Evolutionary conservation across 2,329 filamentous ascomycete species (phyloP).

Genomic region (Aureobasidium sp.): DNA sequence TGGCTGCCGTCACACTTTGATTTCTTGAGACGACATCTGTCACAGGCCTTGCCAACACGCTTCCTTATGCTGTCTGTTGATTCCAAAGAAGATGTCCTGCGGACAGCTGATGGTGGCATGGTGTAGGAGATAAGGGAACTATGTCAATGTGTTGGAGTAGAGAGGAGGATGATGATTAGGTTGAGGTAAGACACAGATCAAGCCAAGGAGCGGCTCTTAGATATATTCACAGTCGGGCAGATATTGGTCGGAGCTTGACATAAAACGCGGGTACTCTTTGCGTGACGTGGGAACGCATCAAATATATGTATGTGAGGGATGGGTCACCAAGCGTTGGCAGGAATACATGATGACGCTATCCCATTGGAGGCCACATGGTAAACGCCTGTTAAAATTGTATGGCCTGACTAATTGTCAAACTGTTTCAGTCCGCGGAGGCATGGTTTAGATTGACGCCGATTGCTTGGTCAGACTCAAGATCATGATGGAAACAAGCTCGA

Average conservation of each 20-base stretch:
- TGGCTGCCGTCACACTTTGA: conserved; percentile 60
- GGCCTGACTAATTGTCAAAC: conserved; percentile 14
- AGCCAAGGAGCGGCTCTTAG: not conserved
- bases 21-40: conserved; percentile 59
- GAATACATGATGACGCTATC: conserved; percentile 11
- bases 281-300: conserved; percentile 9
- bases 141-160: not conserved
- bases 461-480: conserved; percentile 13
- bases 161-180: not conserved
- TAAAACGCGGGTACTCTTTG: not conserved
- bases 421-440: conserved; percentile 16
- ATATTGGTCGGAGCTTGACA: conserved; percentile 1
- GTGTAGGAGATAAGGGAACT: not conserved
- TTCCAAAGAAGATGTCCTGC: conserved; percentile 13
- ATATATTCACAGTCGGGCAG: not conserved
- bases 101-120: conserved; percentile 10
- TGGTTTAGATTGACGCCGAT: conserved; percentile 10
- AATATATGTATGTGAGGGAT: conserved; percentile 13
- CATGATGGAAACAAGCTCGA: conserved; percentile 8
- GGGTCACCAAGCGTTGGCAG: conserved; percentile 14
- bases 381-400: conserved; percentile 11
- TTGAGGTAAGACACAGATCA: not conserved
- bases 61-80: conserved; percentile 44
- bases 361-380: conserved; percentile 8
- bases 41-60: conserved; percentile 60